A percentile compares a stretch with the other conserved stretches of the same genome.
Conservation (phyloP, 2,329 filamentous ascomycete genomes). For the Arthrinium puccinioides region DNA sequence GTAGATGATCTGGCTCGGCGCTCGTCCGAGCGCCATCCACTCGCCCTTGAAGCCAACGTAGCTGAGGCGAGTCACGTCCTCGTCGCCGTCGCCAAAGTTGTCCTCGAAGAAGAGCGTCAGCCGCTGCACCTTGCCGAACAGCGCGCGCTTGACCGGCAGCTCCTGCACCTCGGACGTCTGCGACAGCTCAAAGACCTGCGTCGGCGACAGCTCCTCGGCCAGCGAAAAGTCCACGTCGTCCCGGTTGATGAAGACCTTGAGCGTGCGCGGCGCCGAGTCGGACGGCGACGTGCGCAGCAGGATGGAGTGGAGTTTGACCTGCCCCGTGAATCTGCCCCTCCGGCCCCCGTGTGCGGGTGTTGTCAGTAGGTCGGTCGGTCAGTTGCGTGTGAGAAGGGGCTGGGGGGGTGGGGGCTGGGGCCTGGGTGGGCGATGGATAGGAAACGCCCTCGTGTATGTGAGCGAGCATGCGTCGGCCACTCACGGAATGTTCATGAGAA, state of each 20-base stretch:
- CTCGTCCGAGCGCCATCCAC: conserved; percentile 79
- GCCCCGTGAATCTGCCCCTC: conserved; percentile 92
- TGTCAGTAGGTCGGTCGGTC: not conserved
- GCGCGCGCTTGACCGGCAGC: conserved; percentile 76
- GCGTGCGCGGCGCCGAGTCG: conserved; percentile 65
- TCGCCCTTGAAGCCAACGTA: conserved; percentile 94
- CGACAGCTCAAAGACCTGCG: conserved; percentile 70
- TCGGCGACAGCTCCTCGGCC: conserved; percentile 61
- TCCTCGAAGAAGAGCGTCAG: conserved; percentile 85
- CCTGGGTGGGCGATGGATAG: too few species aligned
- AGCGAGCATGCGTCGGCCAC: too few species aligned
- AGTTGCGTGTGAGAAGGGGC: too few species aligned
- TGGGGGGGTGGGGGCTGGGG: too few species aligned
- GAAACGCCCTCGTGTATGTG: too few species aligned
- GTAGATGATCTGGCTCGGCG: conserved; percentile 81
- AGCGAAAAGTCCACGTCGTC: conserved; percentile 78
- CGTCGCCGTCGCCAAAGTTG: conserved; percentile 76
- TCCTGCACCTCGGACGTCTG: conserved; percentile 81
- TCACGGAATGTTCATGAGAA: conserved; percentile 91
- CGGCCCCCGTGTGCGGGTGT: not conserved
- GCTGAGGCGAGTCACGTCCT: conserved; percentile 69
- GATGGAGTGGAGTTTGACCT: conserved; percentile 87
- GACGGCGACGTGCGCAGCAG: conserved; percentile 73
- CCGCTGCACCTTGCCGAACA: conserved; percentile 79
- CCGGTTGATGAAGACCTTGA: conserved; percentile 84